phyloP scores from a whole-genome alignment of 2,329 filamentous ascomycete species.

The Verticillium tricorpus region DNA sequence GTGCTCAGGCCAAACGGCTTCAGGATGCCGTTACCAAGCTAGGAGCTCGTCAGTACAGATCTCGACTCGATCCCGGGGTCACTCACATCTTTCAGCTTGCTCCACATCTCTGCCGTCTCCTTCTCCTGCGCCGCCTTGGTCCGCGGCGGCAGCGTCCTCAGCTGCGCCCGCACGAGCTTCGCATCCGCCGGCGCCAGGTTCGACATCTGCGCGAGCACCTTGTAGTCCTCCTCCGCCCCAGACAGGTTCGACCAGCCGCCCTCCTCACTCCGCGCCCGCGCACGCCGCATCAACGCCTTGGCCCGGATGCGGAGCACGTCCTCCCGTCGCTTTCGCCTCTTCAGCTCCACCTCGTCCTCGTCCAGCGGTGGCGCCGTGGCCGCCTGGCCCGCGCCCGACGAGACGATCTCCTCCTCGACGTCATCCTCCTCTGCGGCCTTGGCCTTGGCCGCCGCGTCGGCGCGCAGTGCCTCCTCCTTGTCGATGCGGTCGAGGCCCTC shows the following conservation, averaged over 20 bases:
- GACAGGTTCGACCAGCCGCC: constrained; percentile 77
- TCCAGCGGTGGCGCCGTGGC: constrained; percentile 28
- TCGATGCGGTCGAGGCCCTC: constrained; percentile 65
- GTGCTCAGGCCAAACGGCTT: constrained; percentile 93
- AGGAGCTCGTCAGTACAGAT: not conserved
- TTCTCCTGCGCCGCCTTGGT: constrained; percentile 76
- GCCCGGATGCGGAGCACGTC: constrained; percentile 74
- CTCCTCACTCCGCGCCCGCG: constrained; percentile 64
- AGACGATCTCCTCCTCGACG: constrained; percentile 55
- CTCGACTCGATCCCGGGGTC: not conserved
- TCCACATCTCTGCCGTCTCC: constrained; percentile 97
- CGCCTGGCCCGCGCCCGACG: constrained; percentile 50
- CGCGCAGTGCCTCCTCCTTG: constrained; percentile 20
- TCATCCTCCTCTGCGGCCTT: constrained; percentile 39
- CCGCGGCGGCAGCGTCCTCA: constrained; percentile 60
- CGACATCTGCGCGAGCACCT: constrained; percentile 52
- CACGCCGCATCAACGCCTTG: constrained; percentile 79
- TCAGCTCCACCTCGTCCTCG: constrained; percentile 20
- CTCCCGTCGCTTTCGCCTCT: constrained; percentile 35
- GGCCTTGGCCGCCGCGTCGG: constrained; percentile 27
- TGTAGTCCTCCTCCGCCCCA: constrained; percentile 77
- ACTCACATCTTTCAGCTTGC: constrained; percentile 77
- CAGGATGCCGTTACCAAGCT: constrained; percentile 84
- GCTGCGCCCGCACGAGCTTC: constrained; percentile 62
- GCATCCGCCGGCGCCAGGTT: constrained; percentile 62